These are phyloP conservation scores for Ampelocalamus luodianensis DNA, from an alignment of 176 grass and related monocot genomes.

Conservation along the genomic window DNA sequence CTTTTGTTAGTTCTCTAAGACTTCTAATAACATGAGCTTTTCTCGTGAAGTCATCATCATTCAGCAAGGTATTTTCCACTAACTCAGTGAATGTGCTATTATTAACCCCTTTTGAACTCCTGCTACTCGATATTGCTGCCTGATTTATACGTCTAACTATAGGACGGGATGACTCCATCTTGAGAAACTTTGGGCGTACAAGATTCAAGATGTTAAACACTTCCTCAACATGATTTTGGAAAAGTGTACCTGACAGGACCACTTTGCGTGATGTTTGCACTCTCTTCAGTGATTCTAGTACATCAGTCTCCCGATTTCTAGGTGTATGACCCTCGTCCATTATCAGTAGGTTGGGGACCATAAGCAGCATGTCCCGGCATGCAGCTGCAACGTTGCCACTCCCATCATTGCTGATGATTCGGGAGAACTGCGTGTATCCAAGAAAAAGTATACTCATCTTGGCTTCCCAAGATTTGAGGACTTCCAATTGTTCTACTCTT, in stretches of 20 bases:
- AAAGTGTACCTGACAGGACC: too few species aligned
- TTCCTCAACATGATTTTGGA: too few species aligned
- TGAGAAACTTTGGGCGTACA: conserved; percentile 87
- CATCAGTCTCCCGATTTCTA: too few species aligned
- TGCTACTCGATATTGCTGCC: conserved; percentile 58
- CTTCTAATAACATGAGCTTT: conserved; percentile 87
- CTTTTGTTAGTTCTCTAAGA: conserved; percentile 82
- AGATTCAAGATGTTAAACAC: conserved; percentile 70
- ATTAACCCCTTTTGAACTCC: conserved; percentile 45
- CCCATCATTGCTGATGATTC: conserved; percentile 58
- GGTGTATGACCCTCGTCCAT: too few species aligned
- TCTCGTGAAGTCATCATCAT: conserved; percentile 68
- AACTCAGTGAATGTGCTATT: conserved; percentile 64
- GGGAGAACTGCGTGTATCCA: conserved; percentile 89
- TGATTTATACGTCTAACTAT: conserved; percentile 74
- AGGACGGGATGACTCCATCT: conserved; percentile 54
- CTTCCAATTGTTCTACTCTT: conserved; percentile 75
- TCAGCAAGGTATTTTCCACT: conserved; percentile 69
- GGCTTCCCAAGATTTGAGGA: conserved; percentile 81
- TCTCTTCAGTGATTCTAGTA: too few species aligned
- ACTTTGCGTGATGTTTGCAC: too few species aligned
- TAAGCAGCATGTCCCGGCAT: conserved; percentile 82
- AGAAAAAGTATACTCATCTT: conserved; percentile 85
- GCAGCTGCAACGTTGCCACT: conserved; percentile 56
- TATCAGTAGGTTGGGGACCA: conserved; percentile 48